Evolutionary conservation across 164 flowering plant genomes (phyloP).

Genomic region (Buxus sempervirens): DNA sequence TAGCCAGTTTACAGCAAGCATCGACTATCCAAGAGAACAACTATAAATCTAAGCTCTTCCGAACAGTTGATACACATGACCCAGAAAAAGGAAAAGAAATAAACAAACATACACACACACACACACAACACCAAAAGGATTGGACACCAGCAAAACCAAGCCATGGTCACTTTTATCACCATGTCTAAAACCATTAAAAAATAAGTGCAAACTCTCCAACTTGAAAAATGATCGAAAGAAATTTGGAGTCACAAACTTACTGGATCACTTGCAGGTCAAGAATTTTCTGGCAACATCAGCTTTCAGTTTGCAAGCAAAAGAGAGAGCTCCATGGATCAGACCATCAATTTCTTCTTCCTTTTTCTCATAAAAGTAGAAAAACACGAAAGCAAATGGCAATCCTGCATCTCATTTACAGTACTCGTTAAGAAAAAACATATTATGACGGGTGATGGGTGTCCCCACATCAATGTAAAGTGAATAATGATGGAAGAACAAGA

Average conservation of each 20-base stretch:
- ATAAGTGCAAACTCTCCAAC: neutral
- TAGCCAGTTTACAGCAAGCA: too few species aligned
- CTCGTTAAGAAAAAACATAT: neutral
- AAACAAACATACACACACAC: too few species aligned
- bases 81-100: too few species aligned
- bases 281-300: constrained; percentile 34
- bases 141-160: too few species aligned
- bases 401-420: constrained; percentile 38
- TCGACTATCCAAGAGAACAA: too few species aligned
- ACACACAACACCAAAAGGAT: too few species aligned
- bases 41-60: too few species aligned
- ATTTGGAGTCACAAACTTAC: neutral
- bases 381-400: constrained; percentile 46
- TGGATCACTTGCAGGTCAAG: constrained; percentile 19
- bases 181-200: too few species aligned
- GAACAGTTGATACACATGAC: too few species aligned
- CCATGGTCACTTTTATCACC: too few species aligned
- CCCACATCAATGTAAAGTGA: neutral
- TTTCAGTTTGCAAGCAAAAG: constrained; percentile 41
- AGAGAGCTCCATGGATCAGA: constrained; percentile 30
- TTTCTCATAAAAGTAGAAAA: constrained; percentile 66
- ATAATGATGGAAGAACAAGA: too few species aligned
- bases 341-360: constrained; percentile 73
- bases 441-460: neutral
- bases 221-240: neutral